These are phyloP conservation scores for Ophiostoma australiae DNA, from an alignment of 2,329 filamentous ascomycete species.

Conservation along the genomic window DNA sequence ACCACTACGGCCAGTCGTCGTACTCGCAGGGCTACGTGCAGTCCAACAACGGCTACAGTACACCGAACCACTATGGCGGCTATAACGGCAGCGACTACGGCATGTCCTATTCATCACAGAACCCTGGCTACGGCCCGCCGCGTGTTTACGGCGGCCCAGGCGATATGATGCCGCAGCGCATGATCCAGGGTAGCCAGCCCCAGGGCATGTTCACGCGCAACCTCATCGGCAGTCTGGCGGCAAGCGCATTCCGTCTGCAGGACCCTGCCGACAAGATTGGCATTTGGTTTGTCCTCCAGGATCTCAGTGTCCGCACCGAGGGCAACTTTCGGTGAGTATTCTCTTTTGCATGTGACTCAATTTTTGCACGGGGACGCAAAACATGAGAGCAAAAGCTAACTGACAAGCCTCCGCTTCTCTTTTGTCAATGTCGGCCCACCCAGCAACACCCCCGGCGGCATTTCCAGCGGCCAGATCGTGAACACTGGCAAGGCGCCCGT, in stretches of 20 bases:
- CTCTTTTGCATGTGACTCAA: background rate
- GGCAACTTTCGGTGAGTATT: constrained; percentile 72
- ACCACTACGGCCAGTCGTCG: constrained; percentile 31
- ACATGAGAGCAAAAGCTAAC: constrained; percentile 18
- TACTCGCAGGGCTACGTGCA: constrained; percentile 29
- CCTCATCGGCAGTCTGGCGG: constrained; percentile 84
- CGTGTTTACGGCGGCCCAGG: constrained; percentile 32
- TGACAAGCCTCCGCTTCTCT: constrained; percentile 56
- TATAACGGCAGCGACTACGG: constrained; percentile 28
- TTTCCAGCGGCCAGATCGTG: constrained; percentile 41
- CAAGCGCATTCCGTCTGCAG: constrained; percentile 78
- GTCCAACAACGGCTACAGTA: constrained; percentile 35
- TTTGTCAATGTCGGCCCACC: constrained; percentile 77
- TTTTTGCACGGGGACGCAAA: no score
- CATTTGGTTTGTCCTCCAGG: constrained; percentile 95
- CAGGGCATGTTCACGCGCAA: constrained; percentile 92
- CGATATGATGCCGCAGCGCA: constrained; percentile 35
- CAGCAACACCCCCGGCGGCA: constrained; percentile 36
- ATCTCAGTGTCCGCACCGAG: constrained; percentile 89
- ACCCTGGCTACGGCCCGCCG: constrained; percentile 31
- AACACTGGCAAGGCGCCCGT: constrained; percentile 76
- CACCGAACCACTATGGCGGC: constrained; percentile 33
- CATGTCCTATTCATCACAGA: constrained; percentile 26
- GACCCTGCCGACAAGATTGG: constrained; percentile 77
- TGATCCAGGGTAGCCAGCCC: constrained; percentile 47